Conservation (phyloP, 2,329 filamentous ascomycete species). For the Fusarium sp. region DNA sequence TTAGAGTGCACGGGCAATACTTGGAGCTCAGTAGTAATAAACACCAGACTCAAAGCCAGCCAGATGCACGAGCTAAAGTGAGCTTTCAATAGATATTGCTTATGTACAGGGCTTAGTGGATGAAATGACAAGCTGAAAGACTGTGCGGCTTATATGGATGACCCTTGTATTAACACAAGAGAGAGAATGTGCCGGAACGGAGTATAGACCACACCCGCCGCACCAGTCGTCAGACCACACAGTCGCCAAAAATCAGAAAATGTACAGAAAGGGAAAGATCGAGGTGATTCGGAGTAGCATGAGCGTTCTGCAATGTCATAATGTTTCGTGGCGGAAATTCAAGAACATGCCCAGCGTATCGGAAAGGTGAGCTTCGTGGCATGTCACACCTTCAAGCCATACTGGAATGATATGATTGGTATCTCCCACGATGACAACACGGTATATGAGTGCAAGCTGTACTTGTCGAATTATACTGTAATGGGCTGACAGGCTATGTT, state of each 20-base stretch:
- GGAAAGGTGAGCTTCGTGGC: neutral
- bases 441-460: slow-evolving; percentile 1
- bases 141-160: no score
- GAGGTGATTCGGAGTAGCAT: neutral
- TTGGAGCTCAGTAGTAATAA: no score
- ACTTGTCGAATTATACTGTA: neutral
- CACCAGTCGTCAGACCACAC: slow-evolving; percentile 8
- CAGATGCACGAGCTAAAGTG: no score
- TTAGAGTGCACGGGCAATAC: no score
- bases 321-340: neutral
- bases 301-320: slow-evolving; percentile 21
- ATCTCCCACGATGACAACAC: slow-evolving; percentile 6
- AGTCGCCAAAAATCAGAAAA: neutral
- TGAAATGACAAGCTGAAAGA: no score
- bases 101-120: no score
- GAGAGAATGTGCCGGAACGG: no score
- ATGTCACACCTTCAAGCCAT: neutral
- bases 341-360: slow-evolving; percentile 10
- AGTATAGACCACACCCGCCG: neutral
- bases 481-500: neutral
- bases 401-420: neutral
- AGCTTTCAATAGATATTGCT: no score
- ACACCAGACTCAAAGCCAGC: no score
- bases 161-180: no score
- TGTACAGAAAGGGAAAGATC: neutral